These are phyloP conservation scores for Chenopodium berlandieri DNA, from an alignment of 148 eudicot species.

Conservation along the genomic window DNA sequence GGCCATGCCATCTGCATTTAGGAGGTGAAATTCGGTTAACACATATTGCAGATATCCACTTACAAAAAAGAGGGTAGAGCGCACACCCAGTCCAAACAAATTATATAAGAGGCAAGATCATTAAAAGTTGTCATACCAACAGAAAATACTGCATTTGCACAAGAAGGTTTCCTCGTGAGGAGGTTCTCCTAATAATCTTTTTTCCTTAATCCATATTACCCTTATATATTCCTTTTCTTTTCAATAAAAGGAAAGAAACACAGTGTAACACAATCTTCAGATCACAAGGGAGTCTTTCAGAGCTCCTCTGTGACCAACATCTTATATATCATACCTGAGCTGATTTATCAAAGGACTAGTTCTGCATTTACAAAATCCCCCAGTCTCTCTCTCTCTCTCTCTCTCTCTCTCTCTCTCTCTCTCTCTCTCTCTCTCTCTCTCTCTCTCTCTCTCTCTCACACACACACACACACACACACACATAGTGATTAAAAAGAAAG, in stretches of 20 bases:
- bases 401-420: too few relatives aligned
- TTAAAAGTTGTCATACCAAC: not conserved
- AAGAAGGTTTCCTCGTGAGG: too few relatives aligned
- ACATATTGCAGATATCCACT: not conserved
- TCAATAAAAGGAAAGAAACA: not conserved
- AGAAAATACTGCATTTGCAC: not conserved
- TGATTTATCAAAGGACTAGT: not conserved
- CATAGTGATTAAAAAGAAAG: not conserved
- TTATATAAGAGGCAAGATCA: not conserved
- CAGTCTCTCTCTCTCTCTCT: too few relatives aligned
- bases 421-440: too few relatives aligned
- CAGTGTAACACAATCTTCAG: not conserved
- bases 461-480: too few relatives aligned
- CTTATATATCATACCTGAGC: not conserved
- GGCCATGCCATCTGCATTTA: slow-evolving; percentile 93
- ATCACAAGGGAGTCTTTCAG: not conserved
- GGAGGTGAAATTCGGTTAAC: not conserved
- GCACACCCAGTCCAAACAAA: not conserved
- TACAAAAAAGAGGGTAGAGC: not conserved
- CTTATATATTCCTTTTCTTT: too few relatives aligned
- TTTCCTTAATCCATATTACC: too few relatives aligned
- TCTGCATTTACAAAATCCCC: not conserved
- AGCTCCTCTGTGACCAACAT: not conserved
- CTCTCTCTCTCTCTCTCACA: too few relatives aligned
- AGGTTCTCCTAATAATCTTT: too few relatives aligned